Evolutionary conservation across 139 green algal genomes (phyloP), one percentile per base, ranked within the genome.

Genomic region (Chlamydomonas sp.): DNA sequence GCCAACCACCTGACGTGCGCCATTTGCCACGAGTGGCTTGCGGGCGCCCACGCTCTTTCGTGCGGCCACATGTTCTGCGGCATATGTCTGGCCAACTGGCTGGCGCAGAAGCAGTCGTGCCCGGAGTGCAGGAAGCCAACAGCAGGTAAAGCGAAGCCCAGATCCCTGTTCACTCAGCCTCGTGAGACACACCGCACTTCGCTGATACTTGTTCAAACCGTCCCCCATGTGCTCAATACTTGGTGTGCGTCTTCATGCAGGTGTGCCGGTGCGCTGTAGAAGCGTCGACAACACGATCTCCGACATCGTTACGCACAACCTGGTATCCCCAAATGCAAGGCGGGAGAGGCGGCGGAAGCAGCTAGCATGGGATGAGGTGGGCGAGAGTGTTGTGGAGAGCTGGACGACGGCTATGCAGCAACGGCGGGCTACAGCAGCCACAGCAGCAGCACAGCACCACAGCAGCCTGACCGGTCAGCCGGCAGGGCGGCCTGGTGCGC

Each of bases 1-100:
- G 4, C 74, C 58, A 90, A 87, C 60, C 90, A 93, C 78, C 73
- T 93, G 5, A 89, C 85, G 0, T 93, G 90, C 68, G 74, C 90
- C 7, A 90, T 93, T 72, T 93, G 90, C 85, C 85, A 89, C 62
- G 90, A 93, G 8, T 91, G 85, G 91, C 79, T 93, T 5, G 57
- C 90, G 4, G 88, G 88, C 10, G 85, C 64, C 2, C 91, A 93
- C 64, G 80, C 88, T 7, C 86, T 93, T 1, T 79, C 87, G 49
- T 92, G 82, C 20, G 85, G 85, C 1, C 77, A 89, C 60, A 85
- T 89, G 85, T 88, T 88, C 74, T 88, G 84, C 76, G 84, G 84
- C 64, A 69, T 88, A 5, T 88, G 84, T 73, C 68, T 88, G 7
- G 84, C 84, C 12, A 83, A 73, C 84, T 88, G 84, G 84, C 60